Base-by-base conservation (phyloP, 2,329 filamentous ascomycete genomes). In the Trichoderma simmonsii region DNA sequence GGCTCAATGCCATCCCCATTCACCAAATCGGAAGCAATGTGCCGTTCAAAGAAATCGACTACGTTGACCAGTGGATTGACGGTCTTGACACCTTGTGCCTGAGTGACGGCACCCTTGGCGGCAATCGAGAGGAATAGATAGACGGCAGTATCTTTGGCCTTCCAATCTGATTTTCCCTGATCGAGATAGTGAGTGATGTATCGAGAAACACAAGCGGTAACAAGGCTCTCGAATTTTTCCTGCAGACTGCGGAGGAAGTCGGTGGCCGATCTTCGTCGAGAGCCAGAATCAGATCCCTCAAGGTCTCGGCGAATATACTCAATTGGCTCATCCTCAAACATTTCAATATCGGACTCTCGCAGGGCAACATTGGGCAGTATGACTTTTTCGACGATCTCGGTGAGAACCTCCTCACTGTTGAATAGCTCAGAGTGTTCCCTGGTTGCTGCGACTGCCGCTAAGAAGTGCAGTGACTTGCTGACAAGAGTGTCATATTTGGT, bases 281-380 rank as follows among this genome's bases (percentile, higher is more conserved):
- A 99, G 80, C 98, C 96, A 70, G 92, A 97, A 81, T 99, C 96
- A 2, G 96, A 98, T 7, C 96, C 96, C 81, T 99, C 96, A 62
- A 99, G 86, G 81, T 99, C 96, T 77, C 94, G 89, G 74, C 96
- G 89, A 78, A 99, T 99, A 80, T 97, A 99, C 81, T 99, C 96
- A 75, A 99, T 99, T 0, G 96, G 96, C 84, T 99, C 97, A 79
- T 99, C 97, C 80, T 99, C 96, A 77, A 99, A 98, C 75, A 97
- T 88, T 81, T 99, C 96, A 70, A 97, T 88, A 75, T 99, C 97
- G 0, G 95, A 96, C 78, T 98, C 96, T 75, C 97, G 90, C 73
- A 99, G 85, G 18, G 92, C 92, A 72, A 99, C 90, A 78, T 99
- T 99, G 11, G 96, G 95, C 75, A 99, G 84, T 71, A 99, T 93